Evolutionary conservation across 306 rosid species (phyloP).

Genomic region (Inga leiocalycina): DNA sequence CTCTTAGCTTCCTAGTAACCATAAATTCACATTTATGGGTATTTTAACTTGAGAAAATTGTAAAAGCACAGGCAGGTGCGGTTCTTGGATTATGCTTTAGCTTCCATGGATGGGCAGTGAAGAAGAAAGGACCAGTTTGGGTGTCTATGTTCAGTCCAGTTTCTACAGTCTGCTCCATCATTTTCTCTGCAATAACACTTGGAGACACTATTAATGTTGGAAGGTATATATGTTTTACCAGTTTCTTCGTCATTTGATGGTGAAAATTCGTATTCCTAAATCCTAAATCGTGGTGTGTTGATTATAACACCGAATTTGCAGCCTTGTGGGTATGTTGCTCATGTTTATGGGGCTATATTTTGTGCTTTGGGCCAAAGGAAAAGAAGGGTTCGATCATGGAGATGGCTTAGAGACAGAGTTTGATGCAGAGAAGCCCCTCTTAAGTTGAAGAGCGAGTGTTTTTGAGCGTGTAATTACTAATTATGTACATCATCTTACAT

Average conservation of each 20-base stretch:
- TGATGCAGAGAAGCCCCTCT: conserved; percentile 69
- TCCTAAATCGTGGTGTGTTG: not conserved
- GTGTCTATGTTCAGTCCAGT: conserved; percentile 85
- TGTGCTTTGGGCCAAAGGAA: conserved; percentile 89
- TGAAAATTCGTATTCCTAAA: not conserved
- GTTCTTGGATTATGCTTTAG: conserved; percentile 66
- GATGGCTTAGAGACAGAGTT: conserved; percentile 48
- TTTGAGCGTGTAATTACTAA: not conserved
- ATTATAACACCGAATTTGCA: conserved; percentile 38
- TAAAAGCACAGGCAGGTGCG: conserved; percentile 60
- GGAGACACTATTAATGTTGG: conserved; percentile 63
- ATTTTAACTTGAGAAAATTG: not conserved
- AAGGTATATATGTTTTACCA: conserved; percentile 51
- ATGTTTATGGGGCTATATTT: conserved; percentile 85
- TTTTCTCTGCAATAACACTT: conserved; percentile 54
- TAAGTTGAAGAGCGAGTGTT: conserved; percentile 42
- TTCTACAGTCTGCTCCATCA: conserved; percentile 69
- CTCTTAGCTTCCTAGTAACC: not conserved
- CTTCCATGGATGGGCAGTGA: conserved; percentile 88
- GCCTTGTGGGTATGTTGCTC: conserved; percentile 75
- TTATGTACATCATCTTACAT: not conserved
- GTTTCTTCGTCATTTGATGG: not conserved
- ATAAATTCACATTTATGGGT: not conserved
- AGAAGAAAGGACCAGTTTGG: conserved; percentile 87
- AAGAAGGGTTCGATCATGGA: conserved; percentile 52